Percentiles rank a stretch among this genome's conserved stretches.
phyloP scores from a whole-genome alignment of 345 rosid genomes.

The Lepidium didymum region DNA sequence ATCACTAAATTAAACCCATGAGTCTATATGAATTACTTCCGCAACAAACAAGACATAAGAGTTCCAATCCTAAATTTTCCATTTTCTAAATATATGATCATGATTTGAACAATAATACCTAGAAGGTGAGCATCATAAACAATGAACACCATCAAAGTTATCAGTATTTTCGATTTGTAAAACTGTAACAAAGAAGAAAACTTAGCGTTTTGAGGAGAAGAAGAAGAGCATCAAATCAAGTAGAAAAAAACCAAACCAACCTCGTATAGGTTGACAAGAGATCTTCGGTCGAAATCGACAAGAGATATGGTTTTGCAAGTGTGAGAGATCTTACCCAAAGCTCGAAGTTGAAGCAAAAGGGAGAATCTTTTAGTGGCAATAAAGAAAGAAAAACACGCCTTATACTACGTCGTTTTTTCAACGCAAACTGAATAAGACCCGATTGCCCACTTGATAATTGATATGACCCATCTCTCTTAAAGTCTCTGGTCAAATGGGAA shows the following conservation, averaged over 20 bases:
- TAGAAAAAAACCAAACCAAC: not conserved
- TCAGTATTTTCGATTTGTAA: not conserved
- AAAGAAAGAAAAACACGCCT: not conserved
- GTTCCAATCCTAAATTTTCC: not conserved
- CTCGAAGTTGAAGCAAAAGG: constrained; percentile 17
- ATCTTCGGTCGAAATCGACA: not conserved
- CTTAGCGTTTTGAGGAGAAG: not conserved
- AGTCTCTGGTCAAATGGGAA: constrained; percentile 15
- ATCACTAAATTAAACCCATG: not conserved
- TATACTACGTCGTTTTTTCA: not conserved
- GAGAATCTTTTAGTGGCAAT: constrained; percentile 1
- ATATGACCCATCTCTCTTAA: not conserved
- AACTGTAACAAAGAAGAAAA: not conserved
- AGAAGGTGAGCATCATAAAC: not conserved
- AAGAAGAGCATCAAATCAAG: not conserved
- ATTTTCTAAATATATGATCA: not conserved
- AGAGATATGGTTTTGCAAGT: not conserved
- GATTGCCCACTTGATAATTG: not conserved
- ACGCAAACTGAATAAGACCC: constrained; percentile 6
- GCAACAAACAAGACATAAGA: not conserved
- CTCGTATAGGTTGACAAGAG: not conserved
- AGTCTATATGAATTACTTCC: not conserved
- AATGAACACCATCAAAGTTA: not conserved
- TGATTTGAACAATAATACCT: not conserved
- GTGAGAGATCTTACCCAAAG: constrained; percentile 28